A percentile compares a stretch with the other conserved stretches of the same genome.
Evolutionary conservation across 2,329 filamentous ascomycete genomes (phyloP).

Genomic region (Mycosphaerella arachidis): DNA sequence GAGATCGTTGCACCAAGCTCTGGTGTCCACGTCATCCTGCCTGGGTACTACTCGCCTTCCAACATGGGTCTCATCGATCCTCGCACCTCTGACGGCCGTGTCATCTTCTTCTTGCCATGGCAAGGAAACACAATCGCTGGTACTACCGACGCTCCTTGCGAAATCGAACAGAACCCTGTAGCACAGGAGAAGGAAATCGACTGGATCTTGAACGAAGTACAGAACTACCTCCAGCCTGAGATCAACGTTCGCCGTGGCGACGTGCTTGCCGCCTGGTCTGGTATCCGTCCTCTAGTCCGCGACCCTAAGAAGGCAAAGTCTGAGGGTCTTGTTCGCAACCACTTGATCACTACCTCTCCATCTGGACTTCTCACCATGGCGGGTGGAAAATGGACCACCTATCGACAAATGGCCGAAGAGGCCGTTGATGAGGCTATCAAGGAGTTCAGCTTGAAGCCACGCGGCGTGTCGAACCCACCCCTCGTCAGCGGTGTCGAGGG

Average conservation of each 20-base stretch:
- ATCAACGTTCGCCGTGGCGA: constrained; percentile 81
- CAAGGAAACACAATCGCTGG: constrained; percentile 89
- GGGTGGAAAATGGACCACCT: constrained; percentile 90
- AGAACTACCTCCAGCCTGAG: constrained; percentile 74
- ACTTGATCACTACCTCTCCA: constrained; percentile 72
- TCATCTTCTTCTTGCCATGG: constrained; percentile 92
- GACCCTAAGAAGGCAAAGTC: constrained; percentile 83
- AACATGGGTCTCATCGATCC: constrained; percentile 88
- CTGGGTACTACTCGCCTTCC: constrained; percentile 77
- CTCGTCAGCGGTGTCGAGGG: constrained; percentile 65
- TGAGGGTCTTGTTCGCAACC: constrained; percentile 81
- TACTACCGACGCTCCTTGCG: constrained; percentile 74
- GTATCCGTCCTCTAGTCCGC: constrained; percentile 79
- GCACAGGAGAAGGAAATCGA: constrained; percentile 79
- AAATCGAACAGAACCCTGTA: constrained; percentile 67
- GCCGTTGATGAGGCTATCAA: constrained; percentile 75
- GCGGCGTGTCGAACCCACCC: constrained; percentile 52
- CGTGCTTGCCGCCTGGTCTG: constrained; percentile 86
- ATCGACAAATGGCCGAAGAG: constrained; percentile 89
- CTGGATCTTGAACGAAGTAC: constrained; percentile 82
- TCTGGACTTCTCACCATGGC: constrained; percentile 80
- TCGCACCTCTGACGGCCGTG: constrained; percentile 78
- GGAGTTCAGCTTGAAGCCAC: constrained; percentile 59
- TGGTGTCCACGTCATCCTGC: constrained; percentile 80
- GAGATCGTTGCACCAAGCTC: constrained; percentile 83